phyloP scores from a whole-genome alignment of 257 asterid genomes.

The Solanum appendiculatum region DNA sequence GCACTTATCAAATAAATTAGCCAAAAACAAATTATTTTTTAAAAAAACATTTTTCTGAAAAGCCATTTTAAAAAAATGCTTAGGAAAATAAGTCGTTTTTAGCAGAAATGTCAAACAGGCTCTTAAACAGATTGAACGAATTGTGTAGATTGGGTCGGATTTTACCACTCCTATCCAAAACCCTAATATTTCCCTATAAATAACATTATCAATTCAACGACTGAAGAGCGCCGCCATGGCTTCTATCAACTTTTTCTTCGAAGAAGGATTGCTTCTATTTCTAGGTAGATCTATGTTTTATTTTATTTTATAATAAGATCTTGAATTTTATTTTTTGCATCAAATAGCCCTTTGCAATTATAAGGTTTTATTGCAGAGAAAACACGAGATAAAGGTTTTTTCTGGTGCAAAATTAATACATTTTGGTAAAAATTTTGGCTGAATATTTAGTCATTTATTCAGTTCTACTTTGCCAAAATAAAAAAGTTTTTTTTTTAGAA shows the following conservation, averaged over 20 bases:
- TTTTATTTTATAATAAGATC: no score
- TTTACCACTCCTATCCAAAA: not conserved
- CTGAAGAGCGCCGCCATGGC: not conserved
- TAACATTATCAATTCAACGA: not conserved
- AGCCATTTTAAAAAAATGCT: no score
- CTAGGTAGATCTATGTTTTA: not conserved
- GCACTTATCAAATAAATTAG: no score
- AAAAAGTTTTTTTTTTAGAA: not conserved
- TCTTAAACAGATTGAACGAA: not conserved
- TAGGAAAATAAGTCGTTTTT: no score
- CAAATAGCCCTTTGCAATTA: constrained; percentile 58
- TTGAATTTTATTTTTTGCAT: constrained; percentile 20
- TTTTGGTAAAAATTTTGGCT: constrained; percentile 20
- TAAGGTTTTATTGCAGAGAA: constrained; percentile 44
- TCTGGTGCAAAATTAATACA: constrained; percentile 36
- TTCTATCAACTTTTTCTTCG: not conserved
- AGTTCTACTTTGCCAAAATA: constrained; percentile 19
- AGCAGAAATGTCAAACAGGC: no score
- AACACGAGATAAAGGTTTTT: constrained; percentile 37
- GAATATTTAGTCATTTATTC: constrained; percentile 11
- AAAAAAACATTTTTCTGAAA: no score
- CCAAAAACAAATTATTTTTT: no score
- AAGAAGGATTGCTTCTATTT: not conserved
- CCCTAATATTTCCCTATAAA: not conserved
- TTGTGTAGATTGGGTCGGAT: not conserved